A percentile compares a stretch with the other conserved stretches of the same genome.
Evolutionary conservation across 1,284 basidiomycete species (phyloP).

Genomic region (Pseudozyma flocculosa): DNA sequence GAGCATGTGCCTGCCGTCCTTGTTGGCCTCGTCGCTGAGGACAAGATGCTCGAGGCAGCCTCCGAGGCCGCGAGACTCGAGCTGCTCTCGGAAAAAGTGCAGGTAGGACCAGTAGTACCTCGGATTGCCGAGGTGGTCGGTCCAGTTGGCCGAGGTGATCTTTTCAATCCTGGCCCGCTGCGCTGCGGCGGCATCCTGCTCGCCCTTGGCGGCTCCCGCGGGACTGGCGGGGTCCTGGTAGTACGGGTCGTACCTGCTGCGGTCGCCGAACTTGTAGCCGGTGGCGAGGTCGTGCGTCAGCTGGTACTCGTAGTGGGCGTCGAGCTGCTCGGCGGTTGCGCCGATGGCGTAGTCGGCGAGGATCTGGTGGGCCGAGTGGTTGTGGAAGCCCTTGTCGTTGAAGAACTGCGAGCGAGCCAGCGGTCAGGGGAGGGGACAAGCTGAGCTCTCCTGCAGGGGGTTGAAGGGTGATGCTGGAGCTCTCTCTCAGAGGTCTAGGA

Average conservation of each 20-base stretch:
- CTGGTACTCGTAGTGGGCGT: constrained; percentile 9
- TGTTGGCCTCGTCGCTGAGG: constrained; percentile 22
- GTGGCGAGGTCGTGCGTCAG: constrained; percentile 9
- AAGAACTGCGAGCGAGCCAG: constrained; percentile 15
- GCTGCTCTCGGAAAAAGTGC: constrained; percentile 21
- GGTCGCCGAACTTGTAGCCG: constrained; percentile 15
- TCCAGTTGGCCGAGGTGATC: constrained; percentile 25
- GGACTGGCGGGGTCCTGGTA: background rate
- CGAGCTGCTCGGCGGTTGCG: constrained; percentile 9
- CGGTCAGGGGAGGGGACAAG: background rate
- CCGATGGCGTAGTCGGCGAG: constrained; percentile 24
- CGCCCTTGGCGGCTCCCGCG: background rate
- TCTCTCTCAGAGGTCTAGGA: background rate
- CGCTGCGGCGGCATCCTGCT: background rate
- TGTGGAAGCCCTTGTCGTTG: constrained; percentile 37
- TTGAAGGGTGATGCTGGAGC: background rate
- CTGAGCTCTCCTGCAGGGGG: background rate
- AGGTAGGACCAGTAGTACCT: constrained; percentile 39
- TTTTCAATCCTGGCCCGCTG: background rate
- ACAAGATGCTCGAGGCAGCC: constrained; percentile 18
- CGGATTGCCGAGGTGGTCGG: constrained; percentile 15
- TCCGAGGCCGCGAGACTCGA: constrained; percentile 2
- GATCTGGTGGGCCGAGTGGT: constrained; percentile 33
- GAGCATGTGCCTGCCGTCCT: constrained; percentile 7
- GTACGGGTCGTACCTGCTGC: constrained; percentile 12